A percentile compares a stretch with the other conserved stretches of the same genome.
Evolutionary conservation across 345 rosid genomes (phyloP).

Genomic region (Toxicodendron radicans): DNA sequence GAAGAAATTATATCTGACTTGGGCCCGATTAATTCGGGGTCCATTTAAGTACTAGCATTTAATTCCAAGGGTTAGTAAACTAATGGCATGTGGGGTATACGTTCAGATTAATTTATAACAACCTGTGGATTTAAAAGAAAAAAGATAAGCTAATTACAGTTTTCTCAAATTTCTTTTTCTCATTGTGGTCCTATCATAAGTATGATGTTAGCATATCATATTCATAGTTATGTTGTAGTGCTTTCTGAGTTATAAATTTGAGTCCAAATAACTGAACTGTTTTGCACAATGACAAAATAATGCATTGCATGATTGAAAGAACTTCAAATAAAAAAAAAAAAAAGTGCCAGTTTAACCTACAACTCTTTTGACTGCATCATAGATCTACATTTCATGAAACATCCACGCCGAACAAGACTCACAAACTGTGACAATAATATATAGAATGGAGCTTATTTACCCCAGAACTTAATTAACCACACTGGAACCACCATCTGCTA

Average conservation of each 20-base stretch:
- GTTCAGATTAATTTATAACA: neutral
- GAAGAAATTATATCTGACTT: neutral
- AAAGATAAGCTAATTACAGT: too few relatives aligned
- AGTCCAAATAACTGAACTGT: neutral
- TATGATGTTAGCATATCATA: neutral
- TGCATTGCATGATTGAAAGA: neutral
- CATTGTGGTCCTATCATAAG: neutral
- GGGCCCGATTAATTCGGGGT: neutral
- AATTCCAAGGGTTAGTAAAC: neutral
- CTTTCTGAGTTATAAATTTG: too few relatives aligned
- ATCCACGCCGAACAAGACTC: slow-evolving; percentile 19
- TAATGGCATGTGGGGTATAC: neutral
- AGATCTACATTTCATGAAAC: slow-evolving; percentile 12
- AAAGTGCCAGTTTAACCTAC: neutral
- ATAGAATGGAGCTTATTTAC: neutral
- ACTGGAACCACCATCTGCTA: neutral
- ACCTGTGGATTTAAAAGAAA: too few relatives aligned
- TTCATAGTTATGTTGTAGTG: too few relatives aligned
- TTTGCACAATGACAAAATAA: slow-evolving; percentile 5
- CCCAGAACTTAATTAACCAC: slow-evolving; percentile 1
- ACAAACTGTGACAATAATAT: slow-evolving; percentile 3
- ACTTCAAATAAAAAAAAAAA: neutral
- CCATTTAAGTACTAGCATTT: neutral
- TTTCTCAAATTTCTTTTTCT: too few relatives aligned
- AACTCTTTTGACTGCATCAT: slow-evolving; percentile 11